Base-by-base conservation (phyloP, 2,329 filamentous ascomycete genomes). In the Aureobasidium musti region DNA sequence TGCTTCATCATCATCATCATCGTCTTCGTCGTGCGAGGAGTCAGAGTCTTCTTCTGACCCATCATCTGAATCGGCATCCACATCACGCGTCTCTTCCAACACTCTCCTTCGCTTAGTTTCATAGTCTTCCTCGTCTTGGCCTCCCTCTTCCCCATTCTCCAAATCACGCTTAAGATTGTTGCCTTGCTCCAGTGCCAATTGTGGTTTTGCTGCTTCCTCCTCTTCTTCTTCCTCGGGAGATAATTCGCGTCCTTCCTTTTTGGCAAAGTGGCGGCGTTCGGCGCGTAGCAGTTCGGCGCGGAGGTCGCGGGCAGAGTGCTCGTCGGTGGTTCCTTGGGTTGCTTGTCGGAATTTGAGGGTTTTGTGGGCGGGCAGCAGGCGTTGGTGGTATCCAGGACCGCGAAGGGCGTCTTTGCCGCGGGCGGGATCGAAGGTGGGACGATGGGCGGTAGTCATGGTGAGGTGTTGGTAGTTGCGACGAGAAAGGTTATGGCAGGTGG, bases 361-460 rank as follows among this genome's bases (percentile, higher is more conserved):
- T 14, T 91, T 98, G 78, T 99, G 90, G 37, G 95, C 95, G 39
- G 95, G 94, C 17, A 97, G 88, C 19, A 98, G 89, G 73, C 95
- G 90, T 79, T 98, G 94, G 77, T 99, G 95, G 82, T 97, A 98
- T 73, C 92, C 94, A 59, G 92, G 91, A 56, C 95, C 95, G 74
- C 92, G 90, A 68, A 92, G 89, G 74, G 93, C 92, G 80, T 99
- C 95, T 83, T 97, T 97, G 77, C 95, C 95, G 76, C 89, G 88
- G 49, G 94, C 93, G 71, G 95, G 95, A 78, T 99, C 95, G 76
- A 99, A 99, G 0, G 95, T 99, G 66, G 95, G 95, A 81, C 95
- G 90, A 77, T 89, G 87, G 67, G 87, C 87, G 79, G 79, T 80
- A 43, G 77, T 79, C 82, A 83, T 83, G 17, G 69, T 79, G 67